Base-by-base conservation (phyloP, 345 rosid genomes). In the Populus alba region DNA sequence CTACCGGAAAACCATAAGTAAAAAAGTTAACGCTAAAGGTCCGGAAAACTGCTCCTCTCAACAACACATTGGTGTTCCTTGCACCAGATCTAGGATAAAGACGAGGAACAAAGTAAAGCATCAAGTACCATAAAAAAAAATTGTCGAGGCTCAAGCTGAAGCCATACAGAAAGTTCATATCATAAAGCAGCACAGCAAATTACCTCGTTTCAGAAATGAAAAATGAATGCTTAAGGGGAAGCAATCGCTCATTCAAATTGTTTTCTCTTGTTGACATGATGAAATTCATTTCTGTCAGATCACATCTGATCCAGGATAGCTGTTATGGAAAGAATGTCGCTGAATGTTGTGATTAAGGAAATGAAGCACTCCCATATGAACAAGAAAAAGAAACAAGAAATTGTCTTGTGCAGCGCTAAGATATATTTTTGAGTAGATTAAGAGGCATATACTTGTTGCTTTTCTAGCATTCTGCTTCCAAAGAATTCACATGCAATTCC, bases 1-100 rank as follows among this genome's bases (percentile, higher is more conserved):
- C 16, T 84, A 84, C 89, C 72, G 87, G 87, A 74, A 87, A 84
- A 68, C 89, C 89, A 67, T 87, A 84, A 74, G 89, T 85, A 76
- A 87, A 87, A 77, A 84, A 87, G 81, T 87, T 87, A 43, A 87
- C 81, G 75, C 83, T 80, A 75, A 84, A 87, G 38, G 84, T 85
- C 81, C 74, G 89, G 71, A 87, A 87, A 76, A 84, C 57, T 51
- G 75, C 75, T 80, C 85, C 81, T 79, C 79, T 80, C 59, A 81
- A 79, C 77, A 87, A 68, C 39, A 83, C 68, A 66, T 77, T 85
- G 51, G 80, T 61, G 43, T 84, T 84, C 69, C 85, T 81, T 37
- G 75, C 80, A 71, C 80, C 85, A 66, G 83, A 82, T 75, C 89
- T 87, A 47, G 80, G 75, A 80, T 22, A 71, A 66, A 43, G 53